Base-by-base conservation (phyloP, 208 protist genomes). In the Trypanosoma vivax region DNA sequence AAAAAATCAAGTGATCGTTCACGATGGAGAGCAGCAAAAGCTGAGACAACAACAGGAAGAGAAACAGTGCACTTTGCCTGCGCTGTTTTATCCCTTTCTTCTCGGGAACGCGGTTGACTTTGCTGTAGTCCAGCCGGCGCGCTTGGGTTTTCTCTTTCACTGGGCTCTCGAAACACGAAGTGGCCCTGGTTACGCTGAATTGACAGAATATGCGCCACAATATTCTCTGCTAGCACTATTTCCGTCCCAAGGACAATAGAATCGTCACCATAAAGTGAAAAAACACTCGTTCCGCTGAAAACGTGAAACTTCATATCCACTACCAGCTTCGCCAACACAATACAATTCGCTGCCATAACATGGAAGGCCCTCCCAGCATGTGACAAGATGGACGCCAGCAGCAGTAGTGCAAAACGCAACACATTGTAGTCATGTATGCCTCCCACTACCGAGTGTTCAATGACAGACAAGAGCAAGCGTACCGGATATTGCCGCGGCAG, bases 391-490 rank as follows among this genome's bases (percentile, higher is more conserved):
- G 63, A 42, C 1, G 80, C 61, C 21, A 89, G 70, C 34, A 83
- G 63, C 21, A 89, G 63, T 38, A 92, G 65, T 5, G 83, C 58
- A 33, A 49, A 19, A n/a, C 78, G 78, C 46, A 92, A 38, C 6
- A 70, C 34, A 13, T 58, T 53, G 63, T 87, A 88, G 18, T 83
- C 66, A 62, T 92, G 85, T n/a, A 72, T 80, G 14, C 76, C 78
- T 28, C 48, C 47, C 38, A 45, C 30, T 3, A 92, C 67, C 19
- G 51, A 40, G 7, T 57, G 39, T 39, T 83, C 47, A 30, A 79
- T 51, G 14, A 79, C 72, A 27, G 63, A 19, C 1, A 87, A 55
- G 5, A 92, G 69, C 27, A 58, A 50, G 18, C 40, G 29, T 27
- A 63, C 49, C 2, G 52, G 60, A 19, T 54, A 14, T 24, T 54